Percentiles rank a stretch among this genome's conserved stretches.
Evolutionary conservation across 208 protist genomes (phyloP).

Genomic region (Crithidia bombi): DNA sequence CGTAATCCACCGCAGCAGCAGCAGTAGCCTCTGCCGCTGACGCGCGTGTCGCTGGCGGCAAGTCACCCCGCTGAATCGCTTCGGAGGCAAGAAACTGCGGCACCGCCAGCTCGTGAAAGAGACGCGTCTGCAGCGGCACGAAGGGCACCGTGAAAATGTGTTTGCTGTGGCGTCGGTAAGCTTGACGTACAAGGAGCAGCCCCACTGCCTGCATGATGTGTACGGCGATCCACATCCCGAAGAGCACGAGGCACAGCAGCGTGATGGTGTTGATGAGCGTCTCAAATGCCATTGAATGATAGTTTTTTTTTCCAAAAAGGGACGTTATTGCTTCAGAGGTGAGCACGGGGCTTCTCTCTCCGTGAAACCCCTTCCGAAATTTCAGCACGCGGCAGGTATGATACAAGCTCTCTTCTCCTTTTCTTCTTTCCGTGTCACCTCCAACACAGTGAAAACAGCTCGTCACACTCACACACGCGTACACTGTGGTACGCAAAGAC

Average conservation of each 20-base stretch:
- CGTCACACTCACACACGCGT: too few relatives aligned
- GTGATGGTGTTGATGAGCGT: slow-evolving; percentile 53
- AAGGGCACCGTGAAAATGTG: slow-evolving; percentile 51
- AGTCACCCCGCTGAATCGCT: slow-evolving; percentile 29
- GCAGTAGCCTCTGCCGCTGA: background rate
- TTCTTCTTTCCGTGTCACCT: too few relatives aligned
- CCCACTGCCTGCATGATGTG: slow-evolving; percentile 27
- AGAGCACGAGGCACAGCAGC: slow-evolving; percentile 32
- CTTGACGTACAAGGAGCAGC: slow-evolving; percentile 28
- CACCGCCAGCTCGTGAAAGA: slow-evolving; percentile 46
- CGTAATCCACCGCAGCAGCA: slow-evolving; percentile 4
- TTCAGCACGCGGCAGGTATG: too few relatives aligned
- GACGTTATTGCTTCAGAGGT: too few relatives aligned
- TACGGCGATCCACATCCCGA: slow-evolving; percentile 31
- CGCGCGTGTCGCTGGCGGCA: slow-evolving; percentile 2
- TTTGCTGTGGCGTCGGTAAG: slow-evolving; percentile 35
- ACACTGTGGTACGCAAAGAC: too few relatives aligned
- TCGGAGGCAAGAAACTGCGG: slow-evolving; percentile 46
- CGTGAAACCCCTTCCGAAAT: too few relatives aligned
- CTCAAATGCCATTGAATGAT: slow-evolving; percentile 32
- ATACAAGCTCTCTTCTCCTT: too few relatives aligned
- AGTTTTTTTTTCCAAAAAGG: background rate
- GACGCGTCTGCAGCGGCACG: slow-evolving; percentile 45
- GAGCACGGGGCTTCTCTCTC: too few relatives aligned
- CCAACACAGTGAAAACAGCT: too few relatives aligned